A percentile compares a stretch with the other conserved stretches of the same genome.
Conservation (phyloP, 495 filamentous ascomycete species). For the Cercophora scortea region DNA sequence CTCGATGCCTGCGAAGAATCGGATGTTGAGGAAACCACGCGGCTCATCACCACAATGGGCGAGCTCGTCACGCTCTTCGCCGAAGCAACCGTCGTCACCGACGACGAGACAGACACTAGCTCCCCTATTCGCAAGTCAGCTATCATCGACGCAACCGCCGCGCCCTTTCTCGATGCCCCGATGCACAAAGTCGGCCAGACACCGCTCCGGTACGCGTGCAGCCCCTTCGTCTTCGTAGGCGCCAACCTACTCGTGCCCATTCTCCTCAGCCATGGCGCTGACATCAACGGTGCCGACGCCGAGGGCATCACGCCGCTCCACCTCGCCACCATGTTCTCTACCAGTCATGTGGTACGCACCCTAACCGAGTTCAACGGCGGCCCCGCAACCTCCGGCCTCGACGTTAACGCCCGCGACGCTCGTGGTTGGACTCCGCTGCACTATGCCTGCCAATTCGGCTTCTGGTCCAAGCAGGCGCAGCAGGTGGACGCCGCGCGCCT, state of each 20-base stretch:
- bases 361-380: constrained; percentile 4
- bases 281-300: constrained; percentile 1
- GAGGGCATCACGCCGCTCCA: constrained; percentile 8
- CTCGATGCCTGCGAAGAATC: background rate
- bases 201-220: constrained; percentile 2
- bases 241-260: background rate
- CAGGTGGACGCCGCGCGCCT: background rate
- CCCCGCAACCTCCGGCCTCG: constrained; percentile 2
- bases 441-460: constrained; percentile 10
- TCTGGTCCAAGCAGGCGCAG: background rate
- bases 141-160: constrained; percentile 4
- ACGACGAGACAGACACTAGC: background rate
- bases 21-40: too few relatives aligned
- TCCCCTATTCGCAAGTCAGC: background rate
- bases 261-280: constrained; percentile 6
- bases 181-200: background rate
- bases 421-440: constrained; percentile 14
- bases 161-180: background rate
- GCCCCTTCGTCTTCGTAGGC: background rate
- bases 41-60: background rate
- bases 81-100: constrained; percentile 5
- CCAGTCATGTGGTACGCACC: background rate
- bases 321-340: constrained; percentile 4
- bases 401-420: constrained; percentile 5
- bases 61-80: constrained; percentile 8